Evolutionary conservation across 805 yeast genomes (phyloP).

Genomic region (Cyberlindnera japonica): DNA sequence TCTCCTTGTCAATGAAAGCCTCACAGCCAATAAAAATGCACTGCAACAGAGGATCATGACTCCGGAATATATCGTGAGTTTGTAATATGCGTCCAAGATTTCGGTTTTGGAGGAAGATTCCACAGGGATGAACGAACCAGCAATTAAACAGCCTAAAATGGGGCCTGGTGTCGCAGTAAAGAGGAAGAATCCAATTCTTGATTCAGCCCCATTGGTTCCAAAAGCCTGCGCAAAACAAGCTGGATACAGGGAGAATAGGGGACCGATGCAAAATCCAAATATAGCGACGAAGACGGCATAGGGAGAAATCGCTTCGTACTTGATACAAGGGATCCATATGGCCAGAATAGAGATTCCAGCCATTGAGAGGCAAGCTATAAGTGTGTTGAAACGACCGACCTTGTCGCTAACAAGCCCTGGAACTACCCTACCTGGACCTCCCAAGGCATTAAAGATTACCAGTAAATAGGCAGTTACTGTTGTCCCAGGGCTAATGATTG

Average conservation of each 20-base stretch:
- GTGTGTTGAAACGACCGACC: constrained; percentile 20
- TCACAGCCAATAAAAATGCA: constrained; percentile 10
- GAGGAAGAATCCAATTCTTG: constrained; percentile 19
- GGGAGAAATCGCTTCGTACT: constrained; percentile 10
- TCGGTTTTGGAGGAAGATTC: constrained; percentile 5
- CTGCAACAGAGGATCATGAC: constrained; percentile 15
- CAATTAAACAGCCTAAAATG: constrained; percentile 22
- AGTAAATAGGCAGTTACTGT: constrained; percentile 16
- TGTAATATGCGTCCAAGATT: constrained; percentile 16
- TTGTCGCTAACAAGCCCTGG: constrained; percentile 23
- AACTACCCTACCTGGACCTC: constrained; percentile 25
- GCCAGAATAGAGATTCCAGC: constrained; percentile 13
- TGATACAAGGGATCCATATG: constrained; percentile 21
- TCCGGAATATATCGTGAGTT: constrained; percentile 20
- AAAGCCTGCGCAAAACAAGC: constrained; percentile 24
- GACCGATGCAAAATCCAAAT: constrained; percentile 23
- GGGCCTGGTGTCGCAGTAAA: constrained; percentile 24
- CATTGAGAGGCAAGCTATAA: constrained; percentile 11
- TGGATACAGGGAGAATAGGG: constrained; percentile 22
- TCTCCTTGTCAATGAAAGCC: constrained; percentile 15
- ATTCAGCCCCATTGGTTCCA: constrained; percentile 20
- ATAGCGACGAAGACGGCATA: constrained; percentile 18
- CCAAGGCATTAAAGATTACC: constrained; percentile 22
- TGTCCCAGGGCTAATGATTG: constrained; percentile 13
- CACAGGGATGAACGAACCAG: constrained; percentile 24